Evolutionary conservation across 2,329 filamentous ascomycete genomes (phyloP), one percentile per base, ranked within the genome.

Genomic region (Trichoderma cornu-damae): DNA sequence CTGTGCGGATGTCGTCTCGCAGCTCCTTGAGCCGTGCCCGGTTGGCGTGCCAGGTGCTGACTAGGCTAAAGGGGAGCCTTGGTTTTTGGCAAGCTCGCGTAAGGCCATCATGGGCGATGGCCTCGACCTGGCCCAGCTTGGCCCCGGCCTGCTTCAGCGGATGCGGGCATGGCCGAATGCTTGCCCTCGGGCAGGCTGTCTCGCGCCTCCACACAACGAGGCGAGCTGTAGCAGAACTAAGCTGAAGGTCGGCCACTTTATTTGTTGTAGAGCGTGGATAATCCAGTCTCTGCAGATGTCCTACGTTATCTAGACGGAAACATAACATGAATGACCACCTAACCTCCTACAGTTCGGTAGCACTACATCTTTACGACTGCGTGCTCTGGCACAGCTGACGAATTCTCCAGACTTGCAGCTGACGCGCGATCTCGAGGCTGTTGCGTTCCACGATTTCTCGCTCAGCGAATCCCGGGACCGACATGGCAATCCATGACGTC

Each of bases 361-460:
- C 8, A 12, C 9, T 20, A 2, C 22, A 7, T 26, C 26, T 34
- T 16, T n/a, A 34, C 30, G n/a, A n/a, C n/a, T n/a, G 14, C 11
- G 18, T 20, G 12, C 12, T 14, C 8, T 9, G 24, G 2, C 20
- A 16, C 9, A 3, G 28, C 58, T 57, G 30, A 59, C 37, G n/a
- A 18, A 22, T 43, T n/a, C 8, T 8, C 3, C 12, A 69, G 74
- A 76, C 63, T 67, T 74, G 2, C 74, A 76, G 59, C 61, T 76
- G 14, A 76, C 74, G 1, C 69, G 68, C 60, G 74, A 76, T 48
- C 62, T 68, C 35, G 63, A 71, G 9, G 71, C 74, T 2, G 67
- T 76, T 9, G 67, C 75, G 14, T 76, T 72, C 49, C 73, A 76
- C 59, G 73, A 76, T 59, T 76, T 74, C 51, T 69, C 69, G 2